Evolutionary conservation across 805 yeast species (phyloP).

Genomic region (Candida namnaoensis): DNA sequence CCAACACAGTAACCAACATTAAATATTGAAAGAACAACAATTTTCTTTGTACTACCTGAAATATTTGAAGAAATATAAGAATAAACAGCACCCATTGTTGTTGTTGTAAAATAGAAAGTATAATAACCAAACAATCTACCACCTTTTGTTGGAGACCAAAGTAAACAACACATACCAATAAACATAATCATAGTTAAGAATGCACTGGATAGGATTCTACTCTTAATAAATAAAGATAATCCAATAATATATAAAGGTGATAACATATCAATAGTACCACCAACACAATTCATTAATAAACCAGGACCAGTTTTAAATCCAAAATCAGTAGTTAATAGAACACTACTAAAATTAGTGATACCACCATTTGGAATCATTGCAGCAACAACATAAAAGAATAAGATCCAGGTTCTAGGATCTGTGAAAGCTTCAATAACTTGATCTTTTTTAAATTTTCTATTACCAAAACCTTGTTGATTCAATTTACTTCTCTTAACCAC

Average conservation of each 20-base stretch:
- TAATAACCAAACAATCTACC: slow-evolving; percentile 3
- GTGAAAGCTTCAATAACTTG: slow-evolving; percentile 34
- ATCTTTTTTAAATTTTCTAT: slow-evolving; percentile 30
- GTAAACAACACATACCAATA: background rate
- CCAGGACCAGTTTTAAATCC: background rate
- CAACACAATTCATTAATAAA: background rate
- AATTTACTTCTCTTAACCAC: slow-evolving; percentile 32
- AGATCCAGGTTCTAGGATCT: slow-evolving; percentile 32
- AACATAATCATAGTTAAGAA: background rate
- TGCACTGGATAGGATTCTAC: slow-evolving; percentile 6
- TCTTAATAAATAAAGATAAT: slow-evolving; percentile 8
- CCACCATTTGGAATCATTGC: slow-evolving; percentile 35
- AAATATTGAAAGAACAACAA: slow-evolving; percentile 47
- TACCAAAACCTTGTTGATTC: slow-evolving; percentile 40
- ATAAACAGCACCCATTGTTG: slow-evolving; percentile 24
- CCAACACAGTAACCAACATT: slow-evolving; percentile 63
- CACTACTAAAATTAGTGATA: slow-evolving; percentile 31
- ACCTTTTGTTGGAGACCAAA: background rate
- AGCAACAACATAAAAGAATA: slow-evolving; percentile 21
- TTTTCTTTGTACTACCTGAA: slow-evolving; percentile 68
- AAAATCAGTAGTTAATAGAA: background rate
- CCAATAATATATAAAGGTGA: background rate
- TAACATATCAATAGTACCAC: slow-evolving; percentile 28
- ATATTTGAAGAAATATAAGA: slow-evolving; percentile 37
- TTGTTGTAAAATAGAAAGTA: slow-evolving; percentile 22